Percentiles rank a stretch among this genome's conserved stretches.
Evolutionary conservation across 2,329 filamentous ascomycete species (phyloP).

Genomic region (Fusarium foetens): DNA sequence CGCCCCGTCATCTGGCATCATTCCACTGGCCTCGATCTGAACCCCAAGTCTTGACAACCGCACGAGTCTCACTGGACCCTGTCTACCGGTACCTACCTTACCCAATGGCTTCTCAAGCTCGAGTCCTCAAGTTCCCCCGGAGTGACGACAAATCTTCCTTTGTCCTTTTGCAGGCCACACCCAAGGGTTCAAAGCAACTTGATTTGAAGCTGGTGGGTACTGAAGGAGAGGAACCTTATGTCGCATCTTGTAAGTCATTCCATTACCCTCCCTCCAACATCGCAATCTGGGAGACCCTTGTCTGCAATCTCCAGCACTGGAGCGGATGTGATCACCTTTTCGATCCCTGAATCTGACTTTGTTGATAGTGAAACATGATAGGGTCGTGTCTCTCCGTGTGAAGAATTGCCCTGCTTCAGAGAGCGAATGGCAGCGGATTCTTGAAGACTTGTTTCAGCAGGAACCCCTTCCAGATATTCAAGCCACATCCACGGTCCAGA

Average conservation of each 20-base stretch:
- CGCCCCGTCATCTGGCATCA: conserved; percentile 31
- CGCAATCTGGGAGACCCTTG: conserved; percentile 29
- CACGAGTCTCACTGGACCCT: not conserved
- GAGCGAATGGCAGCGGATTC: conserved; percentile 73
- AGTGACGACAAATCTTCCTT: conserved; percentile 62
- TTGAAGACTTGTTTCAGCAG: conserved; percentile 67
- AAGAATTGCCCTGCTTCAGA: conserved; percentile 65
- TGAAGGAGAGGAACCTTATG: conserved; percentile 71
- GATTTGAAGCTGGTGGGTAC: conserved; percentile 76
- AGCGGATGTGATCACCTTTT: conserved; percentile 29
- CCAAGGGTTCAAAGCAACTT: conserved; percentile 62
- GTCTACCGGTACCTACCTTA: not conserved
- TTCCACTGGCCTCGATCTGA: conserved; percentile 24
- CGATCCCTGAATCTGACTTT: conserved; percentile 36
- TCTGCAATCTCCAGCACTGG: conserved; percentile 34
- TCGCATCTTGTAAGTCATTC: conserved; percentile 63
- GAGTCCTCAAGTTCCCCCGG: conserved; percentile 68
- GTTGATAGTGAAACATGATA: conserved; percentile 65
- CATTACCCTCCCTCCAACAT: conserved; percentile 25
- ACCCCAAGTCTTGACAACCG: conserved; percentile 10
- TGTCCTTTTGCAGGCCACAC: conserved; percentile 69
- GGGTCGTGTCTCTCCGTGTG: conserved; percentile 62
- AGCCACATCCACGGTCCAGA: conserved; percentile 66
- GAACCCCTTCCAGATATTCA: conserved; percentile 65
- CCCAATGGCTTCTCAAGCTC: conserved; percentile 39